Percentiles rank a stretch among this genome's conserved stretches.
Evolutionary conservation across 1,139 yeast genomes (phyloP).

Genomic region (Suhomyces choctaworum): DNA sequence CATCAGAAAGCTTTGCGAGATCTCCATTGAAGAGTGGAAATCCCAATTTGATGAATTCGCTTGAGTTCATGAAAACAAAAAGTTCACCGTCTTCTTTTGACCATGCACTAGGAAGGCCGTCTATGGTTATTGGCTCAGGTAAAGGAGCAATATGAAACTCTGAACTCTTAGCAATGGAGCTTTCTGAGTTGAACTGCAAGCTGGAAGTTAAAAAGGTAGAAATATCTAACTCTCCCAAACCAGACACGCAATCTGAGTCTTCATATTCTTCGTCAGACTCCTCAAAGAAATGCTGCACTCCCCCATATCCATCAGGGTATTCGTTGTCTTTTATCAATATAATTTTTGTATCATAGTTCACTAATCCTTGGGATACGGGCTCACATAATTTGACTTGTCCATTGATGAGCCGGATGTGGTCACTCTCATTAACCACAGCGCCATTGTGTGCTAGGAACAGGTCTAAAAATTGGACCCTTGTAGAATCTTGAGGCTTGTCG

Average conservation of each 20-base stretch:
- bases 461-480: conserved; percentile 30
- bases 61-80: conserved; percentile 53
- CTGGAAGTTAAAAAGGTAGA: conserved; percentile 39
- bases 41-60: conserved; percentile 56
- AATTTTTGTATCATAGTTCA: conserved; percentile 45
- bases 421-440: conserved; percentile 35
- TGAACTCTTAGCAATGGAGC: conserved; percentile 2
- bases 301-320: conserved; percentile 10
- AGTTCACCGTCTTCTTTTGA: conserved; percentile 44
- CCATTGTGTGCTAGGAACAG: conserved; percentile 32
- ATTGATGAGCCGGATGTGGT: conserved; percentile 41
- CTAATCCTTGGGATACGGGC: conserved; percentile 70
- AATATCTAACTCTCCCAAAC: conserved; percentile 27
- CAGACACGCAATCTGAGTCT: conserved; percentile 9
- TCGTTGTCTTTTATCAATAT: conserved; percentile 48
- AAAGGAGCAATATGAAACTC: conserved; percentile 32
- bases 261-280: conserved; percentile 12
- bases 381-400: conserved; percentile 63
- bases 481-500: conserved; percentile 23
- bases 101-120: conserved; percentile 30
- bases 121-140: conserved; percentile 29
- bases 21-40: conserved; percentile 69
- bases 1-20: conserved; percentile 43
- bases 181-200: conserved; percentile 23
- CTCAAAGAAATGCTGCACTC: conserved; percentile 4